A percentile compares a stretch with the other conserved stretches of the same genome.
Evolutionary conservation across 768 basidiomycete genomes (phyloP).

Genomic region (Leccinum subtestaceum): DNA sequence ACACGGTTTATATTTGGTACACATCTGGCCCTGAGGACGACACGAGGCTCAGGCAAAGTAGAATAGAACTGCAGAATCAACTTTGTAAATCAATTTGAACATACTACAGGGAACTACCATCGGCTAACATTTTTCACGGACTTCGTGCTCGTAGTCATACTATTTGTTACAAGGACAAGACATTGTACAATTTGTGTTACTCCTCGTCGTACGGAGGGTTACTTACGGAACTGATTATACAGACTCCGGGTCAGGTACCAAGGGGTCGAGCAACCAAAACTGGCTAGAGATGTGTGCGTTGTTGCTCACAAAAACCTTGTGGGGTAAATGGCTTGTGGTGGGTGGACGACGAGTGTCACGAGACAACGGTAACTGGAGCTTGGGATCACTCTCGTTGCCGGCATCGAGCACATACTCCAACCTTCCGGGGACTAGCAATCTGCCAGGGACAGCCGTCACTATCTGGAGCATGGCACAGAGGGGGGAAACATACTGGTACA

Average conservation of each 20-base stretch:
- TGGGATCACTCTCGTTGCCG: background rate
- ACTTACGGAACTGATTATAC: too few species aligned
- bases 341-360: background rate
- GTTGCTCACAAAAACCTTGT: slow-evolving; percentile 3
- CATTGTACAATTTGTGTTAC: too few species aligned
- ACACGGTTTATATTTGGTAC: too few species aligned
- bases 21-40: too few species aligned
- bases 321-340: background rate
- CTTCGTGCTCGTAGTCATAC: too few species aligned
- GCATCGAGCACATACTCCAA: slow-evolving; percentile 4
- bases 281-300: slow-evolving; percentile 2
- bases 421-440: background rate
- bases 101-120: too few species aligned
- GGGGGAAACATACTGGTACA: background rate
- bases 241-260: background rate
- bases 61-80: too few species aligned
- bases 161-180: too few species aligned
- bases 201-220: too few species aligned
- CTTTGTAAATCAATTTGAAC: too few species aligned
- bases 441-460: background rate
- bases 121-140: too few species aligned
- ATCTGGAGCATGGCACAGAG: background rate
- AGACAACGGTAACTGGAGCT: background rate
- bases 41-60: too few species aligned
- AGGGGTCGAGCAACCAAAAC: slow-evolving; percentile 1